phyloP scores from a whole-genome alignment of 2,329 filamentous ascomycete species.

The Atkinsonella hypoxylon region DNA sequence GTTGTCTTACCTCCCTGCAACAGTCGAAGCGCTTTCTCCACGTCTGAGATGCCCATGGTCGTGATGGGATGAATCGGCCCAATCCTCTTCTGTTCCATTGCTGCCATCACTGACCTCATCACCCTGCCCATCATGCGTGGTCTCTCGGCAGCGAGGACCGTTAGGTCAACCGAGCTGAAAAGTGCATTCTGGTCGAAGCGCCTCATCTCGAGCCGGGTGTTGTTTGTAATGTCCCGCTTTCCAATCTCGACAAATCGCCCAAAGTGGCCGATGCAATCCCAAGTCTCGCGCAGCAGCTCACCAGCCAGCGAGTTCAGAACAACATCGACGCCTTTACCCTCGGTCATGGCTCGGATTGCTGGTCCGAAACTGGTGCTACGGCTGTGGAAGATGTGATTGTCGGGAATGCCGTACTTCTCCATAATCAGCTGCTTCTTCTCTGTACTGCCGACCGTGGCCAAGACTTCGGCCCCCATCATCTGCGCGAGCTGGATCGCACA shows the following conservation, averaged over 20 bases:
- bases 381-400: slow-evolving; percentile 18
- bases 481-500: slow-evolving; percentile 27
- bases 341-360: slow-evolving; percentile 15
- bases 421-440: slow-evolving; percentile 26
- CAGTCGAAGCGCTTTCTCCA: slow-evolving; percentile 24
- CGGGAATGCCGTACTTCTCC: slow-evolving; percentile 24
- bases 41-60: slow-evolving; percentile 24
- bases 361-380: slow-evolving; percentile 14
- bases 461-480: slow-evolving; percentile 27
- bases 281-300: slow-evolving; percentile 25
- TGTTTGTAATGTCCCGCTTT: slow-evolving; percentile 23
- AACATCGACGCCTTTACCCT: slow-evolving; percentile 51
- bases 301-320: slow-evolving; percentile 39
- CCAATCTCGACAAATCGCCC: slow-evolving; percentile 35
- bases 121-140: slow-evolving; percentile 28
- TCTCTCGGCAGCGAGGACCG: slow-evolving; percentile 28
- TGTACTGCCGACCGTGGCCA: slow-evolving; percentile 26
- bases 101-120: slow-evolving; percentile 11
- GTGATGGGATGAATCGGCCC: slow-evolving; percentile 24
- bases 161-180: slow-evolving; percentile 34
- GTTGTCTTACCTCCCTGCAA: slow-evolving; percentile 22
- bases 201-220: slow-evolving; percentile 34
- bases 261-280: slow-evolving; percentile 29
- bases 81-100: slow-evolving; percentile 21
- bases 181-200: slow-evolving; percentile 35